phyloP scores from a whole-genome alignment of 257 asterid genomes.

The Solanum corneliomulleri region DNA sequence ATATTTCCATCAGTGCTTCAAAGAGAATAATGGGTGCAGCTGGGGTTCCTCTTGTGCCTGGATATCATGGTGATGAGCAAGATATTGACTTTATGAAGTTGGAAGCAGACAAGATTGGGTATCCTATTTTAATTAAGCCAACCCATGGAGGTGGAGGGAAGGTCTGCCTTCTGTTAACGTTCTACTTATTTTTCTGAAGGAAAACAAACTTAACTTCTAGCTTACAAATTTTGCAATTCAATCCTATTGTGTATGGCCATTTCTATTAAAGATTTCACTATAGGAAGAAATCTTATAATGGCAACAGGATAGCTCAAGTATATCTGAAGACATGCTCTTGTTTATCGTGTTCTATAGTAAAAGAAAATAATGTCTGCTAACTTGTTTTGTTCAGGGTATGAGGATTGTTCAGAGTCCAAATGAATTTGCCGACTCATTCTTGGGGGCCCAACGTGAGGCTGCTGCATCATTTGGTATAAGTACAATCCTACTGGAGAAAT shows the following conservation, averaged over 20 bases:
- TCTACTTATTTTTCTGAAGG: not conserved
- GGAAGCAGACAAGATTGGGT: constrained; percentile 92
- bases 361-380: constrained; percentile 1
- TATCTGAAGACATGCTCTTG: not conserved
- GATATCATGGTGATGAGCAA: constrained; percentile 88
- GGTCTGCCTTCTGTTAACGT: constrained; percentile 28
- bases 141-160: constrained; percentile 99
- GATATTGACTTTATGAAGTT: constrained; percentile 81
- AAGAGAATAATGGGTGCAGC: constrained; percentile 99
- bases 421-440: constrained; percentile 75
- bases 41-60: constrained; percentile 99
- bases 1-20: constrained; percentile 57
- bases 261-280: not conserved
- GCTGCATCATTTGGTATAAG: constrained; percentile 95
- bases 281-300: not conserved
- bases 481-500: constrained; percentile 89
- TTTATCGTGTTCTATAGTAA: not conserved
- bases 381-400: constrained; percentile 65
- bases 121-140: constrained; percentile 92
- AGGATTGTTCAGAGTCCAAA: constrained; percentile 76
- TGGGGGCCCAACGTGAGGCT: constrained; percentile 99
- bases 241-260: not conserved
- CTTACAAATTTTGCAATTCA: not conserved
- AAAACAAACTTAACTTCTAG: not conserved
- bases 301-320: not conserved